Evolutionary conservation across 768 basidiomycete species (phyloP), one percentile per base, ranked within the genome.

Genomic region (Boletus bicolor): DNA sequence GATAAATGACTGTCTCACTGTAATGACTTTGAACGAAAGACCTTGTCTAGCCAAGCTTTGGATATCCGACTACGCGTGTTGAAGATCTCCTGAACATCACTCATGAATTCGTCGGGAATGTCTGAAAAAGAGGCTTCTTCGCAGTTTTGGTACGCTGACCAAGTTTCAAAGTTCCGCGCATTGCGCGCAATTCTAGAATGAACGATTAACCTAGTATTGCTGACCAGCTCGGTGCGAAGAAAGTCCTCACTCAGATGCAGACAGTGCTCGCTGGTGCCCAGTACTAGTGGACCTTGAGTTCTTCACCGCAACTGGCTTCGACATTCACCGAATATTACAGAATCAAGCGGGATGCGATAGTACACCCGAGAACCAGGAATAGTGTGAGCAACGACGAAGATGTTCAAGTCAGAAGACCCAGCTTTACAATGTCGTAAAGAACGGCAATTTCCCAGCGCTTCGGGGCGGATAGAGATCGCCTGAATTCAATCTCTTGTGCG

Each of bases 91-190:
- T 64, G 59, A 32, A 79, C 64, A 19, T 77, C 75, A 1, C 19
- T 50, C n/a, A 64, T 67, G 34, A 80, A 62, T 3, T 73, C 73
- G 1, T 65, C 59, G 2, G 80, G 79, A 35, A 82, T 60, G 57
- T 82, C 80, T 11, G 70, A 62, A 59, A 72, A 76, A 0, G 77
- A 75, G 6, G 76, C 80, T 55, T 81, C 78, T 60, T 81, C 80
- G 57, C 78, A 78, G 41, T 73, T 64, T 57, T 83, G 79, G 60
- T 77, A 71, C 1, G 73, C 69, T 7, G 75, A 70, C 82, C 82
- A 83, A 5, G 72, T 77, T 56, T 83, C 82, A 51, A 81, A 83
- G 58, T 71, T 69, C 46, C 72, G 72, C 21, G 73, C 57, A 68
- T 79, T 81, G 28, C 75, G 74, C 26, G 82, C 79, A 54, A 83